Percentiles rank a stretch among this genome's conserved stretches.
phyloP scores from a whole-genome alignment of 306 rosid genomes.

The Medicago ruthenica region DNA sequence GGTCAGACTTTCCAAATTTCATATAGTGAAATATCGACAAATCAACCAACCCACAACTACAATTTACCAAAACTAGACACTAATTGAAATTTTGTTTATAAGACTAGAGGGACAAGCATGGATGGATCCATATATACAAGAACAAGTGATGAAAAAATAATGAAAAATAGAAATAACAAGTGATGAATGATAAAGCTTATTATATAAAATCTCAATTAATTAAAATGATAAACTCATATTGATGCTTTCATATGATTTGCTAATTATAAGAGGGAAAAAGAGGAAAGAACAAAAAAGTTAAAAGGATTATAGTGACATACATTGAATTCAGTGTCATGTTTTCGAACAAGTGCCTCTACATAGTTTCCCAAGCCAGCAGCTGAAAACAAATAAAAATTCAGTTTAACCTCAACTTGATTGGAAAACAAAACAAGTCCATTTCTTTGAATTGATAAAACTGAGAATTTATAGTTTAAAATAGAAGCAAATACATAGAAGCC shows the following conservation, averaged over 20 bases:
- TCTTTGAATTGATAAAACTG: background rate
- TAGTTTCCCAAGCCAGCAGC: conserved; percentile 99
- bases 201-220: too few species aligned
- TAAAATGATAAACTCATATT: too few species aligned
- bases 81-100: too few species aligned
- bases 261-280: background rate
- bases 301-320: conserved; percentile 56
- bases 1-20: too few species aligned
- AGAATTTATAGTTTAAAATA: background rate
- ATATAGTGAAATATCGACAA: too few species aligned
- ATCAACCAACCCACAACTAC: too few species aligned
- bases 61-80: too few species aligned
- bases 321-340: conserved; percentile 89
- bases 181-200: too few species aligned
- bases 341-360: conserved; percentile 96
- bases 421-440: background rate
- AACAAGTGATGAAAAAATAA: too few species aligned
- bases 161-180: too few species aligned
- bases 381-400: conserved; percentile 53
- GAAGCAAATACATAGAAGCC: conserved; percentile 22
- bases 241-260: background rate
- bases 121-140: too few species aligned
- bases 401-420: conserved; percentile 22
- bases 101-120: too few species aligned
- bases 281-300: background rate